Evolutionary conservation across 495 filamentous ascomycete species (phyloP).

Genomic region (Podospora pseudocomata): DNA sequence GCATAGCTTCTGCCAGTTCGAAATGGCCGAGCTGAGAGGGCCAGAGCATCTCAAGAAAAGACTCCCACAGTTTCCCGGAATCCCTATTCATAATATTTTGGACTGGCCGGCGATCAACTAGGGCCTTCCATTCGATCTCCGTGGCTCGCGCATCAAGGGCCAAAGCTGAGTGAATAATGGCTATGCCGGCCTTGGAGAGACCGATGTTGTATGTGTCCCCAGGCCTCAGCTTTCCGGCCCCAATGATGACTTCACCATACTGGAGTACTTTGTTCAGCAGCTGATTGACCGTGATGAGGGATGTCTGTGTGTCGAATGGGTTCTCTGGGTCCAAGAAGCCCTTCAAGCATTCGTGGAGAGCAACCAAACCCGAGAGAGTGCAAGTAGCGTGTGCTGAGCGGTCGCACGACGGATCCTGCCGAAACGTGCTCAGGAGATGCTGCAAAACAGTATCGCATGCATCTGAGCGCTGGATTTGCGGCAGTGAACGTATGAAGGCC

Average conservation of each 20-base stretch:
- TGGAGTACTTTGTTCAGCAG: constrained; percentile 48
- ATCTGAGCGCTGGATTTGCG: constrained; percentile 63
- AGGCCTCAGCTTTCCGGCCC: constrained; percentile 36
- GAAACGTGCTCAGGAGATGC: constrained; percentile 65
- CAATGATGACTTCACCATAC: constrained; percentile 45
- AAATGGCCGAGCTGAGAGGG: constrained; percentile 57
- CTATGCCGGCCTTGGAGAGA: constrained; percentile 48
- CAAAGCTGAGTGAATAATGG: constrained; percentile 67
- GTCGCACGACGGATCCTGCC: constrained; percentile 41
- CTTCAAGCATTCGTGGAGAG: constrained; percentile 43
- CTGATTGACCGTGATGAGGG: constrained; percentile 50
- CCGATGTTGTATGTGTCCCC: constrained; percentile 37
- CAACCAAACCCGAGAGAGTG: constrained; percentile 44
- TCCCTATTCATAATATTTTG: constrained; percentile 64
- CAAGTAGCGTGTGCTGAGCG: constrained; percentile 41
- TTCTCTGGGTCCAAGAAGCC: constrained; percentile 41
- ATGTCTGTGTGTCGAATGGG: constrained; percentile 43
- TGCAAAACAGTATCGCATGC: constrained; percentile 66
- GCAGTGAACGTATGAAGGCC: constrained; percentile 72
- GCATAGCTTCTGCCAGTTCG: constrained; percentile 62
- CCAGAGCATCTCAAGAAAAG: constrained; percentile 64
- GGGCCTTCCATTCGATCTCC: constrained; percentile 63
- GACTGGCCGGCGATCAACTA: constrained; percentile 56
- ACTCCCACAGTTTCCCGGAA: constrained; percentile 70
- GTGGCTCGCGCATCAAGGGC: constrained; percentile 72